These are phyloP conservation scores for Leccinum truebloodii DNA, from an alignment of 768 basidiomycete genomes.

Conservation along the genomic window DNA sequence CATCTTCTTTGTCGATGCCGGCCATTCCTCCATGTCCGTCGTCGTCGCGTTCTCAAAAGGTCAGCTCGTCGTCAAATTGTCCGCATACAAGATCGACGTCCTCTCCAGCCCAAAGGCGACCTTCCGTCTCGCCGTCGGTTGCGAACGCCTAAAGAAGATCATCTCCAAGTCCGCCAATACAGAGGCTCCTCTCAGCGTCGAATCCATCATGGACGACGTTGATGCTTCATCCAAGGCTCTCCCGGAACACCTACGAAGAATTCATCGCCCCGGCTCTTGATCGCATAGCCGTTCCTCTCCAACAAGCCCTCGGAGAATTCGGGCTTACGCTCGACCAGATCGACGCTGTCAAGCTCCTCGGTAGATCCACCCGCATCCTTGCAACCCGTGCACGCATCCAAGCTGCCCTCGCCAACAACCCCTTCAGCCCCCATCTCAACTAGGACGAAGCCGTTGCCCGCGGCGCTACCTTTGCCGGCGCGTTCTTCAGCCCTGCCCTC, in stretches of 20 bases:
- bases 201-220: conserved; percentile 94
- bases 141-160: conserved; percentile 95
- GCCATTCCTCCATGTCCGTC: conserved; percentile 88
- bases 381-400: no score
- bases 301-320: no score
- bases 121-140: conserved; percentile 86
- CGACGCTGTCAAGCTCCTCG: no score
- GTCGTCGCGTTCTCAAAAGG: conserved; percentile 90
- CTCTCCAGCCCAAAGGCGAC: conserved; percentile 85
- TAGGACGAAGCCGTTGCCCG: no score
- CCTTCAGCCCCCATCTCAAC: no score
- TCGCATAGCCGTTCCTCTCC: no score
- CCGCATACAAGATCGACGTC: conserved; percentile 98
- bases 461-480: no score
- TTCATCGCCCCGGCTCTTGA: no score
- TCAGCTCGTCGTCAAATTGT: conserved; percentile 80
- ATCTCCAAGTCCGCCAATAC: conserved; percentile 78
- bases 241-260: conserved; percentile 63
- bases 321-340: no score
- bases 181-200: conserved; percentile 88
- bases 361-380: no score
- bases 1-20: conserved; percentile 93
- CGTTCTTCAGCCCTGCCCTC: no score
- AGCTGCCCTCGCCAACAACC: no score
- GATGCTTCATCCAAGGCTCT: conserved; percentile 85